Base-by-base conservation (phyloP, 441 rosid genomes). In the Aleurites moluccanus region DNA sequence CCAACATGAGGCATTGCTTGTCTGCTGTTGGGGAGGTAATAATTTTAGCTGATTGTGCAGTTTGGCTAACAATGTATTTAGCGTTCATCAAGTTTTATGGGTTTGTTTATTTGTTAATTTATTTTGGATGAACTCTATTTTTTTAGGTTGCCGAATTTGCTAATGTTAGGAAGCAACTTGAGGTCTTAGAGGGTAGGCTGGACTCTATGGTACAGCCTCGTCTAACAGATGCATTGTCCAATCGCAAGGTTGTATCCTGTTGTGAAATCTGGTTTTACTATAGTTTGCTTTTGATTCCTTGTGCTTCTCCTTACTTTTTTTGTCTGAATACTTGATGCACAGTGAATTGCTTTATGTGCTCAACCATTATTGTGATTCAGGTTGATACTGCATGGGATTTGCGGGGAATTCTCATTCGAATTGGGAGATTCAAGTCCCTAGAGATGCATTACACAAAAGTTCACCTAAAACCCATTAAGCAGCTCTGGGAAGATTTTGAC, bases 151-250 rank as follows among this genome's bases (percentile, higher is more conserved):
- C 98, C 65, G 99, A 96, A 78, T 96, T 96, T 90, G 99, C 99
- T 44, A 96, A 93, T 75, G 90, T 96, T 38, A 87, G 94, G 81
- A 96, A 84, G 86, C 99, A 96, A 82, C 96, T 96, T 69, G 94
- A 96, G 85, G 93, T 90, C 35, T 85, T 96, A 72, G 99, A 96
- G 87, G 97, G 91, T 79, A 90, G 98, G 84, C 82, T 96, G 73
- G 99, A 96, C 78, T 80, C 86, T n/a, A 92, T 96, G 98, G 99
- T 96, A 69, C 99, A 96, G 85, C 99, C 98, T 75, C 97, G 93
- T 73, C 86, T 96, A 33, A 92, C 91, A 47, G 99, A 96, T 81
- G 99, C 99, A 67, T 83, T 96, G 80, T 88, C 97, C 23, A 86
- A 89, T 84, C 92, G 93, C 85, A 92, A 90, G 98, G 99, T 93